Evolutionary conservation across 768 basidiomycete species (phyloP), one percentile per base, ranked within the genome.

Genomic region (Pleurotus platypus): DNA sequence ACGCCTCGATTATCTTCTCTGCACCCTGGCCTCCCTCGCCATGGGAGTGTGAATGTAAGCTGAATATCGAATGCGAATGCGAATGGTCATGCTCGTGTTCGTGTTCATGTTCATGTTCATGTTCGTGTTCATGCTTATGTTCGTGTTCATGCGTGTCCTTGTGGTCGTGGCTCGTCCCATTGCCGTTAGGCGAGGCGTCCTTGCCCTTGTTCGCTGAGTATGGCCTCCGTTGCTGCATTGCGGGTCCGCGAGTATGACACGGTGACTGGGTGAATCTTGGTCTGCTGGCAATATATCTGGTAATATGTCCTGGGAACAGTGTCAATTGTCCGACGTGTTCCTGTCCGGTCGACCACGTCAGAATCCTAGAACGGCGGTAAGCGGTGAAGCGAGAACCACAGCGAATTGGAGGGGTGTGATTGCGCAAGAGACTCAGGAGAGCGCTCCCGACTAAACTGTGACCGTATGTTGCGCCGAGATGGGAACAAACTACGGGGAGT

Each of bases 1-100:
- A 71, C 0, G 87, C 86, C 38, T 85, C 78, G 50, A 90, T 79
- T 53, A 92, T 81, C 63, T 82, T 78, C 63, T 87, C 86, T 30
- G 86, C 81, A 37, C 83, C 85, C 57, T 85, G 81, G 47, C 77
- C 83, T 37, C 80, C 78, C 53, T 84, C 81, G 26, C 73, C 78
- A 65, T 88, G 85, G 16, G 83, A 80, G 65, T 88, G 86, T 11
- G 83, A 80, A 65, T 88, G 88, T 0, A 63, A 57, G 43, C 77
- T 73, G 64, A 87, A 86, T 60, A 87, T 66, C 22, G 84, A 82
- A 59, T 83, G 84, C 4, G 82, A 80, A 69, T 88, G 87, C 1
- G 77, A 66, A 64, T 85, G 79, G 40, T 60, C 66, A 56, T 70
- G 57, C 37, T 57, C 43, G 54, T 75, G 69, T 12, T 58, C 53